Evolutionary conservation across 306 rosid genomes (phyloP).

Genomic region (Hippophae gyantsensis): DNA sequence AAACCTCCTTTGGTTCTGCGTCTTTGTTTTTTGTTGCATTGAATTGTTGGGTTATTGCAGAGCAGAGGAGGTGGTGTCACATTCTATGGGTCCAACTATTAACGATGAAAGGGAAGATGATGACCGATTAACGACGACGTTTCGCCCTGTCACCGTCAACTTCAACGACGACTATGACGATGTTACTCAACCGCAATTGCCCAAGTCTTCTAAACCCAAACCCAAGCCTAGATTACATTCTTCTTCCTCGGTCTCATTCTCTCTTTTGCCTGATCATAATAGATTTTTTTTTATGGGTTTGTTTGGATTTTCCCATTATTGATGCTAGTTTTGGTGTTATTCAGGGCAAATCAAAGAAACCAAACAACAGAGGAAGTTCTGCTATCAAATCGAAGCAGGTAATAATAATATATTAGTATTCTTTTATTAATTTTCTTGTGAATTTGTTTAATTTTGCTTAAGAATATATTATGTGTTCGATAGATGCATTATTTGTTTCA

Average conservation of each 20-base stretch:
- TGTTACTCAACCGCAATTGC: conserved; percentile 19
- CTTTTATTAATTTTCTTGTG: not conserved
- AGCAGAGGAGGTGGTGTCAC: too few species aligned
- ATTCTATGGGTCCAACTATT: too few species aligned
- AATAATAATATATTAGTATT: conserved; percentile 2
- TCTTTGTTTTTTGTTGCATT: too few species aligned
- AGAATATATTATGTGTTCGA: too few species aligned
- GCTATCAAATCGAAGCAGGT: conserved; percentile 37
- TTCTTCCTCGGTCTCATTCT: conserved; percentile 3
- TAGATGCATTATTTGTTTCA: too few species aligned
- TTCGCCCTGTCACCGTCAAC: too few species aligned
- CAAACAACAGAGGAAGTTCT: conserved; percentile 28
- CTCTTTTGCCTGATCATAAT: not conserved
- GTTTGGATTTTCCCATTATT: not conserved
- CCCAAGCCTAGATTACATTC: conserved; percentile 25
- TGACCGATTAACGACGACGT: too few species aligned
- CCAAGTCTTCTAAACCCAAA: conserved; percentile 17
- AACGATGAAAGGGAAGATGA: too few species aligned
- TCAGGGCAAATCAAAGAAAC: conserved; percentile 41
- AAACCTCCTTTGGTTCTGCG: too few species aligned
- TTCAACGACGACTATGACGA: conserved; percentile 11
- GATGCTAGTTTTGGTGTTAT: conserved; percentile 14
- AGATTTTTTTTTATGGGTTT: not conserved
- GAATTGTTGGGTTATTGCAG: too few species aligned
- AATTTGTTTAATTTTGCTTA: too few species aligned